Evolutionary conservation across 306 rosid species (phyloP), one percentile per base, ranked within the genome.

Genomic region (Acacia acuminata): DNA sequence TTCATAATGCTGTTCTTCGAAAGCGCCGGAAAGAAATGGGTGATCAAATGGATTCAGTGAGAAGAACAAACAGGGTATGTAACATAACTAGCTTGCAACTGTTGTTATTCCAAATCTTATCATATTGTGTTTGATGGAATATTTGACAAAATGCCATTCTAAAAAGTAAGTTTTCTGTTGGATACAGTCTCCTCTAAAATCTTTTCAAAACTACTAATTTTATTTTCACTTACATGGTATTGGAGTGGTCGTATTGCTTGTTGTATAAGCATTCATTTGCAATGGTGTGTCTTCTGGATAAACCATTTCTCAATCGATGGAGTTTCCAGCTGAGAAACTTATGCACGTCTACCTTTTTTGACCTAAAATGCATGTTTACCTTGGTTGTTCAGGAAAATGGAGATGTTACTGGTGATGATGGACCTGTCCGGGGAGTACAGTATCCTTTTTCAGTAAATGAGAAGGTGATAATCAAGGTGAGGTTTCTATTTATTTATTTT

Each of bases 361-460:
- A 48, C 25, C 25, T 55, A 24, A 55, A 55, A 20, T 55, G 25
- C 30, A 58, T 7, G 13, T 71, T 51, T 16, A 32, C 72, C 19
- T 30, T 61, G 56, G 42, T 78, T 85, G 75, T 76, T 65, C 87
- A 96, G 99, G 99, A 96, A 88, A 94, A 94, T 51, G 94, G 93
- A 78, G 97, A 91, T 85, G 81, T 84, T 76, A 82, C 84, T 80
- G 80, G 72, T 16, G 91, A 81, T 40, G 99, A 94, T 70, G 97
- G 88, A 53, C 71, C 90, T 73, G 82, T 85, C 66, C 94, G 93
- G 40, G 94, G 97, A 53, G 94, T 92, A 79, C 99, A 91, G 83
- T 96, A 94, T 91, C 99, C 99, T 30, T 96, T 96, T 87, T 90
- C 97, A 24, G 98, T 92, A 81, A 90, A 90, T 82, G 99, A 96